A percentile compares a stretch with the other conserved stretches of the same genome.
Evolutionary conservation across 164 flowering plant species (phyloP).

Genomic region (Taxillus chinensis): DNA sequence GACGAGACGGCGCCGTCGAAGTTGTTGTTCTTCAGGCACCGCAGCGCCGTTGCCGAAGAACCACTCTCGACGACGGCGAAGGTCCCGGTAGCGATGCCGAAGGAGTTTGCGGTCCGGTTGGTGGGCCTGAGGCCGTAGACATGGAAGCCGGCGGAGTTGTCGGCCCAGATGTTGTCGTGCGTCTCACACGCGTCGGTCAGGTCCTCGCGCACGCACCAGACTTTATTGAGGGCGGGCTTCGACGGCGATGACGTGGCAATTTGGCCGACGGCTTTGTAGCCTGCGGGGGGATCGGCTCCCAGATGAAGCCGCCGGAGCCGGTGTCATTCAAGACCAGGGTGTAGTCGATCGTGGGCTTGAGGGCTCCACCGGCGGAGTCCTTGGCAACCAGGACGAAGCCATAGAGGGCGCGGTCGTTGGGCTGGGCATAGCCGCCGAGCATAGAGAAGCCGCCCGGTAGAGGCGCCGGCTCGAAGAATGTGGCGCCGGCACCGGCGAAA

Average conservation of each 20-base stretch:
- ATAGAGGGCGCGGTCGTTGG: conserved; percentile 53
- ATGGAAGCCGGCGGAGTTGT: conserved; percentile 19
- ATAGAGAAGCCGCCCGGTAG: conserved; percentile 58
- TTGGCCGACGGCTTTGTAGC: conserved; percentile 52
- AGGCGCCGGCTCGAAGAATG: conserved; percentile 55
- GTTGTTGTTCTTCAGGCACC: conserved; percentile 46
- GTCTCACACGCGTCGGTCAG: conserved; percentile 40
- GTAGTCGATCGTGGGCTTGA: neutral
- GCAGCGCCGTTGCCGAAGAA: conserved; percentile 2
- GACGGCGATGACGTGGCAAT: conserved; percentile 45
- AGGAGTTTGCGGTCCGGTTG: conserved; percentile 33
- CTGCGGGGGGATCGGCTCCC: conserved; percentile 60
- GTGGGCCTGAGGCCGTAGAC: conserved; percentile 36
- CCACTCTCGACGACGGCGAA: conserved; percentile 30
- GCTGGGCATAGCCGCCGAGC: conserved; percentile 68
- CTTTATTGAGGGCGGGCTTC: conserved; percentile 61
- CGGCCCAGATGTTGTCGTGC: conserved; percentile 48
- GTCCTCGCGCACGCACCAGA: conserved; percentile 57
- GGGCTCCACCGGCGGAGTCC: conserved; percentile 9
- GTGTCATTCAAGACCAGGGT: conserved; percentile 27
- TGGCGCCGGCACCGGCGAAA: conserved; percentile 72
- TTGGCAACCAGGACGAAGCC: conserved; percentile 64
- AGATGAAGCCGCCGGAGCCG: conserved; percentile 37
- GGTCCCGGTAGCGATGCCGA: conserved; percentile 48
- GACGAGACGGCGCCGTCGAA: conserved; percentile 6